Base-by-base conservation (phyloP, 2,329 filamentous ascomycete genomes). In the Paracoccidioides brasiliensis region DNA sequence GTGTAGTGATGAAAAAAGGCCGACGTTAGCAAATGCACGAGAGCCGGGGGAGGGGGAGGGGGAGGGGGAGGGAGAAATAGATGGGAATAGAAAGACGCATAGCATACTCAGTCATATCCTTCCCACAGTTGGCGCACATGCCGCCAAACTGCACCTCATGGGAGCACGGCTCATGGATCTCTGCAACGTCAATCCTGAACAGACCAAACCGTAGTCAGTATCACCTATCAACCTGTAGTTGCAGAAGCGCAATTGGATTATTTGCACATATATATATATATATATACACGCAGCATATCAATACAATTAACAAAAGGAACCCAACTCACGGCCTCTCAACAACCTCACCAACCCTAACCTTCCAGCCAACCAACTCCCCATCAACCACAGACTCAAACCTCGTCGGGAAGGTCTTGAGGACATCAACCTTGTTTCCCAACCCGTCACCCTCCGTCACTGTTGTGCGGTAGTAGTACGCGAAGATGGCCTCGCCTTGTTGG, bases 111-210 rank as follows among this genome's bases (percentile, higher is more conserved):
- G 88, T 95, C 90, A 98, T 95, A 72, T 97, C 90, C 72, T 91
- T 89, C 60, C 93, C 93, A 71, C 93, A 98, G 59, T 90, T 81
- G 57, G 84, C 89, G 73, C 93, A 98, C 62, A 98, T 80, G 46
- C 90, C 90, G 56, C 86, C 86, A 67, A 88, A 95, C 70, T 97
- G 91, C 43, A 95, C 80, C 64, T 91, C 87, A 72, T 98, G 93
- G 35, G 85, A 80, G 72, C 93, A 98, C 56, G 86, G 83, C 74
- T 98, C 93, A 64, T 95, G 86, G 54, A 98, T 85, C 58, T 89
- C 84, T 57, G 90, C 81, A 59, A 85, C 70, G 28, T 76, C 72
- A 38, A 78, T 70, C 32, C 80, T 82, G 59, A 15, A 55, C 45
- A 55, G 44, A 53, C 7, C 8, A 5, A 38, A 30, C 10, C n/a